Base-by-base conservation (phyloP, 257 asterid genomes). In the Lithospermum erythrorhizon region DNA sequence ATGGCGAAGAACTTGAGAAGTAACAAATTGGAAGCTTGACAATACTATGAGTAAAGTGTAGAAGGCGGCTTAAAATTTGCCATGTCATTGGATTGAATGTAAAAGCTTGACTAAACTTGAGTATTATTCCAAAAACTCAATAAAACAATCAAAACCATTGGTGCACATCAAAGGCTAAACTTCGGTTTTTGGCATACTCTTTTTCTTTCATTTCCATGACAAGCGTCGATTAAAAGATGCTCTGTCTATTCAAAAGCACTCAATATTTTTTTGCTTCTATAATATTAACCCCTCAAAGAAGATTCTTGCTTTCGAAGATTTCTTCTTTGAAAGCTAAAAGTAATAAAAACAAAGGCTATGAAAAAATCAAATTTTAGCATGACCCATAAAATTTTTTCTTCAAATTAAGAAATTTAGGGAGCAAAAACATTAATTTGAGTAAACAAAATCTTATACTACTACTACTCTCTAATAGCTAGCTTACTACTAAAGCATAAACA, bases 31-130 rank as follows among this genome's bases (percentile, higher is more conserved):
- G 58, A 82, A 79, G 27, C 68, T 71, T 55, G 84, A 70, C 66
- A 83, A 65, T 73, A 83, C 89, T 61, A 75, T 21, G 32, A 85
- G 76, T 21, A 79, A 66, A 58, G 73, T 45, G 59, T 83, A 56
- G 48, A 83, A 67, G n/a, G n/a, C n/a, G n/a, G 51, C 73, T 57
- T 23, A 69, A 58, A 66, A 77, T n/a, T 57, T 49, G 66, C 68
- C 96, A 83, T 87, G 41, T 67, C 78, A 65, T 65, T 62, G 60
- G 56, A 56, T 62, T 54, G 32, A 62, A 41, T 61, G 53, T 49
- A 45, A 47, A 57, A 13, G 49, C 15, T 21, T n/a, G n/a, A n/a
- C n/a, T n/a, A n/a, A n/a, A 14, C 54, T 52, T 27, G 58, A 54
- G 27, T 8, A 47, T 69, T 69, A 52, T 58, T 62, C 45, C 7